Base-by-base conservation (phyloP, 192 early-diverging fungal species). In the Paraglomus occultum region DNA sequence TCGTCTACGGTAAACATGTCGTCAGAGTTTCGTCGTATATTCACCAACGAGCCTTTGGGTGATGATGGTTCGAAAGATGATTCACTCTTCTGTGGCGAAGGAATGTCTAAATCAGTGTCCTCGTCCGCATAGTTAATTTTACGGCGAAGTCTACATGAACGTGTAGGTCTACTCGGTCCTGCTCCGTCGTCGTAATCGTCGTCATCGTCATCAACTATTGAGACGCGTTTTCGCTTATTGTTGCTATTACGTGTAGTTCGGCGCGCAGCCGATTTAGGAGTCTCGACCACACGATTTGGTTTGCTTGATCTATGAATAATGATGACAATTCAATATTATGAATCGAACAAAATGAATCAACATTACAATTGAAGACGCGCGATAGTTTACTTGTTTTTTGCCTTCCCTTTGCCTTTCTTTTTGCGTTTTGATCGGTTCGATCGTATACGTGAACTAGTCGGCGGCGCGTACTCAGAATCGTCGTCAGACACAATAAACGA, bases 171-270 rank as follows among this genome's bases (percentile, higher is more conserved):
- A 52, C 64, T 43, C 38, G 67, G 72, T 51, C 70, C 74, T 23
- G 73, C 71, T 47, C 66, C 71, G 46, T 54, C 67, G 12, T 52
- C 53, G 59, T 61, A 66, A 47, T 76, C 78, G 17, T 74, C 74
- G 5, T 79, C 80, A 42, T 78, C 80, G 15, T 81, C 80, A 31
- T 81, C 76, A 49, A 64, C 71, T 22, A 67, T 53, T 15, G 48
- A 50, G 14, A 46, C 31, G 31, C 31, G 31, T 3, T 31, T 31
- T 31, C 31, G 31, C 3, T 31, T 31, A 3, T 31, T 48, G 31
- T 69, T 52, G 66, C 67, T 64, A 49, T 44, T 53, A 51, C 55
- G 46, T 15, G 20, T 40, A 44, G 46, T 54, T 22, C 47, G 39
- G 6, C 15, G 64, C 17, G 48, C 15, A 15, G 47, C 51, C 39